phyloP scores from a whole-genome alignment of 768 basidiomycete species.

The Lactifluus pinguis region DNA sequence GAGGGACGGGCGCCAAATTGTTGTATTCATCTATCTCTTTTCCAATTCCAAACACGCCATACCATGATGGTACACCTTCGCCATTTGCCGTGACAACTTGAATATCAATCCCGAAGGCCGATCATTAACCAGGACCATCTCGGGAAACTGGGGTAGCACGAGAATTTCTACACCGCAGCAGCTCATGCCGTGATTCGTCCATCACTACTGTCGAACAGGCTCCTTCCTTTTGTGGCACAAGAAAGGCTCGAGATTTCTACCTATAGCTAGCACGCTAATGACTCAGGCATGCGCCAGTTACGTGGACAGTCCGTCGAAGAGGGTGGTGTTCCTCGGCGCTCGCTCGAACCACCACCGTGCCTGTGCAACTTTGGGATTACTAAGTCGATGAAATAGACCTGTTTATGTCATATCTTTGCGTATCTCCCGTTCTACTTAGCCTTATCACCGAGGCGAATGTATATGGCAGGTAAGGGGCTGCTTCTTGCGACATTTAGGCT shows the following conservation, averaged over 20 bases:
- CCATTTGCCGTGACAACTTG: neutral
- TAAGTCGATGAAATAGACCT: too few species aligned
- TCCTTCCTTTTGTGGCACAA: neutral
- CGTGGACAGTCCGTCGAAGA: neutral
- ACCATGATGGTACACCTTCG: neutral
- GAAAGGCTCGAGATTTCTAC: neutral
- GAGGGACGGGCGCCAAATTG: neutral
- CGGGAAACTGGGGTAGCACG: neutral
- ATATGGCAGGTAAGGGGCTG: neutral
- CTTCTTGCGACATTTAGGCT: neutral
- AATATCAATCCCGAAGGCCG: neutral
- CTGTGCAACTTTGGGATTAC: too few species aligned
- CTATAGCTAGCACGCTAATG: neutral
- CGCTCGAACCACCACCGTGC: too few species aligned
- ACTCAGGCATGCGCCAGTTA: neutral
- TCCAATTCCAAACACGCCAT: neutral
- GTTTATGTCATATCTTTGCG: neutral
- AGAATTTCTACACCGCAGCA: neutral
- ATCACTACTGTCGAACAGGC: neutral
- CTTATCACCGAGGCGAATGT: neutral
- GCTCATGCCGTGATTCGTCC: neutral
- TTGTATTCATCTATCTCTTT: too few species aligned
- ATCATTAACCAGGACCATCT: too few species aligned
- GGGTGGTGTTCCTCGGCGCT: neutral
- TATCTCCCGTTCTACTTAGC: neutral